phyloP scores from a whole-genome alignment of 805 yeast genomes.

The Hanseniaspora hatyaiensis region DNA sequence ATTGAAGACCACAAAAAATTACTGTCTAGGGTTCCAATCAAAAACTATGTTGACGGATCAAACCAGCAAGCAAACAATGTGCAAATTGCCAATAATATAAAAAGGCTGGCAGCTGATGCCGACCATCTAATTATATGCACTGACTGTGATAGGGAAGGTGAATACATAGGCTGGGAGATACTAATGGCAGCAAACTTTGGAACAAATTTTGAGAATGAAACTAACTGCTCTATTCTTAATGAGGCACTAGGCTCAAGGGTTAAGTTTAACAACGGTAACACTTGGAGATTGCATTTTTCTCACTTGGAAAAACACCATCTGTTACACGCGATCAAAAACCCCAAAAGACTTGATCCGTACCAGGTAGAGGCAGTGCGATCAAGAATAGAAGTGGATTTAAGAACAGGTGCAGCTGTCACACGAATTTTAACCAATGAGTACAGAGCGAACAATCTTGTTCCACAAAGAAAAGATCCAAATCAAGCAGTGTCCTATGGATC shows the following conservation, averaged over 20 bases:
- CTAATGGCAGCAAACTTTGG: slow-evolving; percentile 50
- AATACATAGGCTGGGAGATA: slow-evolving; percentile 79
- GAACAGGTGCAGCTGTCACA: slow-evolving; percentile 85
- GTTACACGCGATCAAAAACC: slow-evolving; percentile 58
- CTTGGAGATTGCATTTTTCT: slow-evolving; percentile 74
- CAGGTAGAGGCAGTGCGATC: slow-evolving; percentile 77
- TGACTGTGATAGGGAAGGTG: slow-evolving; percentile 96
- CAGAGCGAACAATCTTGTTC: slow-evolving; percentile 19
- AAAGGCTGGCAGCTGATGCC: slow-evolving; percentile 48
- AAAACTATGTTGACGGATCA: slow-evolving; percentile 48
- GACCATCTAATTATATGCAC: slow-evolving; percentile 85
- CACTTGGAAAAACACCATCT: slow-evolving; percentile 74
- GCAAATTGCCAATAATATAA: slow-evolving; percentile 54
- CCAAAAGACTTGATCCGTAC: slow-evolving; percentile 48
- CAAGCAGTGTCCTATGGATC: slow-evolving; percentile 61
- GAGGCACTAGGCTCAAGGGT: slow-evolving; percentile 23
- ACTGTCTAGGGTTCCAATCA: slow-evolving; percentile 35
- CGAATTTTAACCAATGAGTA: slow-evolving; percentile 51
- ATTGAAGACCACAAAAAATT: neutral
- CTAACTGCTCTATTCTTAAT: slow-evolving; percentile 1
- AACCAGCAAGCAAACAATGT: slow-evolving; percentile 41
- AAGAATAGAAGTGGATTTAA: slow-evolving; percentile 73
- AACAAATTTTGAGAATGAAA: slow-evolving; percentile 25
- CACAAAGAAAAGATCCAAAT: neutral
- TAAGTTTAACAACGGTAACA: slow-evolving; percentile 35